Base-by-base conservation (phyloP, 2,329 filamentous ascomycete genomes). In the Colletotrichum tropicale region DNA sequence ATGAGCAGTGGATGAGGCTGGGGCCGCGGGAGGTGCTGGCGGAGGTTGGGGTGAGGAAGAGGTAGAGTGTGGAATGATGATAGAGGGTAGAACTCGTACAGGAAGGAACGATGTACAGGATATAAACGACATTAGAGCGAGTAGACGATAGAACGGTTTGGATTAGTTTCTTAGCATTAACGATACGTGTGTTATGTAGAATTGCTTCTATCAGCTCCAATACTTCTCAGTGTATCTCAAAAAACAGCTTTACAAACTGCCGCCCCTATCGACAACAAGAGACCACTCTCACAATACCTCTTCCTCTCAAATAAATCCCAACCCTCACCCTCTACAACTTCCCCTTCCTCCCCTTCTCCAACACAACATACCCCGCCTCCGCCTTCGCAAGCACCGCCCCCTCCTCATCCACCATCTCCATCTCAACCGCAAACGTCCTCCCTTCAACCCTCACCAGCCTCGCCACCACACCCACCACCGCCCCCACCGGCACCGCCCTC, bases 1-100 rank as follows among this genome's bases (percentile, higher is more conserved):
- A 62, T 43, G 80, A 85, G 32, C 79, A 80, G 36, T 88, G 87
- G 87, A 78, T 82, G 65, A 70, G 77, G 34, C 66, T 84, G 32
- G 87, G 86, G 2, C 83, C 81, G 9, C 77, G 76, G 6, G 80
- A 82, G 16, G 83, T 86, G 21, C 69, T 88, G 55, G 78, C 76
- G 24, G 80, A 84, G 34, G 77, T 88, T 13, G 86, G 86, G 65
- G 83, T 83, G 77, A 43, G 34, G 66, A 64, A 64, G 28, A n/a
- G 58, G 30, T n/a, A 21, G 30, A 9, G 1, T 16, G 16, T 24
- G 5, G 58, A 15, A 32, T 18, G 24, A 24, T 56, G 56, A 4
- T 5, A 34, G 28, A 61, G 0, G 28, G 7, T 18, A 26, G 60
- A 64, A 5, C 6, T 64, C 4, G 21, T 48, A 21, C 0, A 6